These are phyloP conservation scores for Podospora comata DNA, from an alignment of 495 filamentous ascomycete genomes.

Conservation along the genomic window DNA sequence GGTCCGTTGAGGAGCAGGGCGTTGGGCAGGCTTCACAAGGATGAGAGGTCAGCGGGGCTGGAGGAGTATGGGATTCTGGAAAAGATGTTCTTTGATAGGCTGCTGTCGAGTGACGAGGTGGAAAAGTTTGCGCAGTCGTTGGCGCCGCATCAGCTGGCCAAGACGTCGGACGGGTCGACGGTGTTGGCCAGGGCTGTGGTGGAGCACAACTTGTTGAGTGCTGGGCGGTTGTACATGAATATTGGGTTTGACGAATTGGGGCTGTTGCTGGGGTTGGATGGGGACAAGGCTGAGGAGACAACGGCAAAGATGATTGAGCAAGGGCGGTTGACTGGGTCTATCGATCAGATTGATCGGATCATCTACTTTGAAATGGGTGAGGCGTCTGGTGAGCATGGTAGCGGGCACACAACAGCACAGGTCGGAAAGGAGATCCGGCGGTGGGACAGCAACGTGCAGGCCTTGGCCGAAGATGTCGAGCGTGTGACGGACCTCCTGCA, in stretches of 20 bases:
- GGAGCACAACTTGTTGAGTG: conserved; percentile 90
- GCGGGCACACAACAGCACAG: conserved; percentile 54
- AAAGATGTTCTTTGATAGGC: conserved; percentile 94
- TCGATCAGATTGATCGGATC: conserved; percentile 89
- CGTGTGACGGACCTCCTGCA: conserved; percentile 73
- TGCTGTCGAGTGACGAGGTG: conserved; percentile 77
- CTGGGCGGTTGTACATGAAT: conserved; percentile 83
- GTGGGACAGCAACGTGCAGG: conserved; percentile 87
- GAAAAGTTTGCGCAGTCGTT: conserved; percentile 77
- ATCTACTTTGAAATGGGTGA: conserved; percentile 78
- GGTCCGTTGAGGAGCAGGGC: conserved; percentile 78
- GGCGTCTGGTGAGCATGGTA: conserved; percentile 61
- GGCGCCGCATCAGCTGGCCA: conserved; percentile 82
- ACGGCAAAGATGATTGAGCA: conserved; percentile 96
- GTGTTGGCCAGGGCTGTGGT: conserved; percentile 93
- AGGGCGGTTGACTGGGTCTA: conserved; percentile 76
- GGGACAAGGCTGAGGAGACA: conserved; percentile 82
- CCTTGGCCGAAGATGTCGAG: conserved; percentile 83
- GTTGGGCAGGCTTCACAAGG: conserved; percentile 85
- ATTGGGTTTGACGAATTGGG: conserved; percentile 79
- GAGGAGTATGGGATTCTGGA: conserved; percentile 86
- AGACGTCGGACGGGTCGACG: conserved; percentile 82
- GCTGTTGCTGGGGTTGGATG: conserved; percentile 69
- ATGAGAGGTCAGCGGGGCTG: conserved; percentile 73
- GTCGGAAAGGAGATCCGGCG: conserved; percentile 68